Conservation (phyloP, 2,329 filamentous ascomycete species). For the Metarhizium sp. region DNA sequence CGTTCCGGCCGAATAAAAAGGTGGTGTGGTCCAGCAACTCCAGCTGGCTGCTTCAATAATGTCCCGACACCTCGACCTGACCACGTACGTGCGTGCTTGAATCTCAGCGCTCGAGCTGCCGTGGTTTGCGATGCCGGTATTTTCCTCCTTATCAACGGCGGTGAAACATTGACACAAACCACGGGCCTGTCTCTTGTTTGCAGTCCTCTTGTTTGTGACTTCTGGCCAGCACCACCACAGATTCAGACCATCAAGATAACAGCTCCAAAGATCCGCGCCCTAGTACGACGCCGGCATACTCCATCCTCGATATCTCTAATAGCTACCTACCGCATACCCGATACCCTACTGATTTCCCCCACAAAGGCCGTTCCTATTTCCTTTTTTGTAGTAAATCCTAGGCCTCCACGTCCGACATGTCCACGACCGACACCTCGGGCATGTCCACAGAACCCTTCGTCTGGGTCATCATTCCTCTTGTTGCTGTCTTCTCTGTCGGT, state of each 20-base stretch:
- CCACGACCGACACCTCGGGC: conserved; percentile 2
- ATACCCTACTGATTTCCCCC: neutral
- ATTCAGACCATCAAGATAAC: neutral
- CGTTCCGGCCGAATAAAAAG: no score
- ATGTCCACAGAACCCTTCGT: conserved; percentile 43
- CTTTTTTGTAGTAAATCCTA: neutral
- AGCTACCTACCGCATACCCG: neutral
- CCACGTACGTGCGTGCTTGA: neutral
- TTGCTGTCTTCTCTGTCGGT: conserved; percentile 32
- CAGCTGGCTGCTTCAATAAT: neutral
- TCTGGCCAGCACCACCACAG: neutral
- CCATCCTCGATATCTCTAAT: neutral
- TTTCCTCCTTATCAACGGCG: neutral
- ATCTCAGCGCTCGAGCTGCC: neutral
- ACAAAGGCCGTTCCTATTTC: neutral
- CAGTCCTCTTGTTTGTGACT: neutral
- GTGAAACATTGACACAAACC: neutral
- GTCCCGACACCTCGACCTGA: neutral
- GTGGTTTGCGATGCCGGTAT: neutral
- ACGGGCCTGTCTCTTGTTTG: neutral
- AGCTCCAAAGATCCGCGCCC: neutral
- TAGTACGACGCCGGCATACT: neutral
- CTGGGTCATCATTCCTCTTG: conserved; percentile 43
- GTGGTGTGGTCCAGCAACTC: neutral
- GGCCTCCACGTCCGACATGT: neutral